Evolutionary conservation across 83 land plant species (phyloP).

Genomic region (Picea engelmannii): DNA sequence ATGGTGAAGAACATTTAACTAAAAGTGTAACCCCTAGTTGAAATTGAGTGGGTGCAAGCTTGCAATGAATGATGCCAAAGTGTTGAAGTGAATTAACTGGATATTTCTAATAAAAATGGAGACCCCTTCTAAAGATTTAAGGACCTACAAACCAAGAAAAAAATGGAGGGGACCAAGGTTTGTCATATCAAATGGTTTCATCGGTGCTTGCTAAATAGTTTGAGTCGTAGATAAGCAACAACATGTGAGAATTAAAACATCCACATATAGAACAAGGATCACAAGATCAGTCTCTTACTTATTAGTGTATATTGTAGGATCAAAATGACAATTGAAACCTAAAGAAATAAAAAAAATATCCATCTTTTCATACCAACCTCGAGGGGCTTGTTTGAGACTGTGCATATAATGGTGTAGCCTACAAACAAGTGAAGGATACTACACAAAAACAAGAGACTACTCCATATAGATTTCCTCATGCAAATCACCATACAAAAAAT

Average conservation of each 20-base stretch:
- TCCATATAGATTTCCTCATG: too few relatives aligned
- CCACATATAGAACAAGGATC: too few relatives aligned
- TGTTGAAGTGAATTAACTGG: neutral
- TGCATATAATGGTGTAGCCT: too few relatives aligned
- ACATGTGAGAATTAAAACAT: neutral
- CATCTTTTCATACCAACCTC: neutral
- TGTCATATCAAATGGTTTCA: neutral
- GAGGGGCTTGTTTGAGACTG: too few relatives aligned
- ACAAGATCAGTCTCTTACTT: neutral
- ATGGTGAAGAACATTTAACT: neutral
- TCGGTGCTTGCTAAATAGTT: neutral
- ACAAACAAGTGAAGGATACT: too few relatives aligned
- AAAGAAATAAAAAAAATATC: neutral
- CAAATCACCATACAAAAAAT: too few relatives aligned
- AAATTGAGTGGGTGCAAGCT: neutral
- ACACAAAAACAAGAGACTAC: too few relatives aligned
- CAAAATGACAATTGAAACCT: neutral
- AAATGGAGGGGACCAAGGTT: neutral
- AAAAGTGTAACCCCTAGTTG: neutral
- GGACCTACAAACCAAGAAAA: neutral
- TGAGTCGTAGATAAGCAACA: neutral
- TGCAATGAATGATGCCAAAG: neutral
- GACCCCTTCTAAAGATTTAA: neutral
- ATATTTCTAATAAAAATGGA: neutral
- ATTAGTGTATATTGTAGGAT: neutral